phyloP scores from a whole-genome alignment of 73 alveolate species.

The Paramecium primaurelia region DNA sequence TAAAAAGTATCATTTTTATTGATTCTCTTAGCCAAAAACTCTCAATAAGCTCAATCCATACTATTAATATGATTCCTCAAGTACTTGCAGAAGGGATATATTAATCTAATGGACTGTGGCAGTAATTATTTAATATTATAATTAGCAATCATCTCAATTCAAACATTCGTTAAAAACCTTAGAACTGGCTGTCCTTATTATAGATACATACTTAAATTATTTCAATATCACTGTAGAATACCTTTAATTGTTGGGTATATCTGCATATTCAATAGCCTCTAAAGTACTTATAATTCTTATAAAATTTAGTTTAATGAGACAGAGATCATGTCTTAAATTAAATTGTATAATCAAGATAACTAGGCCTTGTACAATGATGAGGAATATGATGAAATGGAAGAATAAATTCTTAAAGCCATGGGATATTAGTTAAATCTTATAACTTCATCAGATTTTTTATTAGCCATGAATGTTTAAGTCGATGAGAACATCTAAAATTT shows the following conservation, averaged over 20 bases:
- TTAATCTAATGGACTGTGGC: background rate
- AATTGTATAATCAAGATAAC: background rate
- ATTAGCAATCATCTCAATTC: background rate
- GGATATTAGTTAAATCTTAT: background rate
- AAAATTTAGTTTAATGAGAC: background rate
- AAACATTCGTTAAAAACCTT: background rate
- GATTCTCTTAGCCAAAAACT: background rate
- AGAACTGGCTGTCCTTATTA: background rate
- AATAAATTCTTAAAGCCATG: background rate
- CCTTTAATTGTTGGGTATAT: background rate
- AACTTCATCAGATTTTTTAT: background rate
- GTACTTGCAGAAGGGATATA: background rate
- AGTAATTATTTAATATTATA: background rate
- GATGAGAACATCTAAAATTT: background rate
- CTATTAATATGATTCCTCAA: background rate
- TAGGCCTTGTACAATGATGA: background rate
- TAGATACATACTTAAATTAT: background rate
- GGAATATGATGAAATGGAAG: slow-evolving; percentile 8
- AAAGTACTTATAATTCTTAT: background rate
- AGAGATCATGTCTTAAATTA: background rate
- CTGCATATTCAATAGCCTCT: slow-evolving; percentile 2
- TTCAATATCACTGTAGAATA: background rate
- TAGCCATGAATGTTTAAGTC: background rate
- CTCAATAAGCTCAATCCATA: background rate
- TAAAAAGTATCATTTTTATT: background rate